phyloP scores from a whole-genome alignment of 2,329 filamentous ascomycete genomes.

The Penicillium hordei region DNA sequence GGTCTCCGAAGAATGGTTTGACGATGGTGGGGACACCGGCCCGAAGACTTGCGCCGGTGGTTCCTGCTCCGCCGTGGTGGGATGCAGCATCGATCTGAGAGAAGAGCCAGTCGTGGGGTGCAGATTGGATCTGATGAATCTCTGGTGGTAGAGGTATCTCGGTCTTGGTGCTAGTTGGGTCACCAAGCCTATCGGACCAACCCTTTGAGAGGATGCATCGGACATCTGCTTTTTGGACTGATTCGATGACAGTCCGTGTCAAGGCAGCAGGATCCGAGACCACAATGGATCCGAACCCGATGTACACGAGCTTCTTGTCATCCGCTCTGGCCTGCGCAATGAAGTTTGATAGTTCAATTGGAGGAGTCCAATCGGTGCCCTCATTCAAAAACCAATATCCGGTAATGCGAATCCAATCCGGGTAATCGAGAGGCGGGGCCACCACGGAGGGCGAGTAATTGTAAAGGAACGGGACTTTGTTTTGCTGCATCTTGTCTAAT shows the following conservation, averaged over 20 bases:
- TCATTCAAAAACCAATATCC: conserved; percentile 98
- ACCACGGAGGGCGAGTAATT: conserved; percentile 95
- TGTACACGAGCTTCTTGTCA: conserved; percentile 89
- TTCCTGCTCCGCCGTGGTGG: conserved; percentile 92
- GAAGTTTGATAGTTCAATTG: conserved; percentile 72
- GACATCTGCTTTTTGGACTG: conserved; percentile 86
- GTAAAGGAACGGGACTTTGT: conserved; percentile 97
- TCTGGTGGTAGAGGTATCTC: conserved; percentile 73
- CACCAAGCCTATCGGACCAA: conserved; percentile 82
- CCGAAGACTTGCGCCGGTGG: conserved; percentile 86
- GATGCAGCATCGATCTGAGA: conserved; percentile 88
- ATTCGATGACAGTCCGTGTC: conserved; percentile 89
- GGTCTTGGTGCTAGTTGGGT: conserved; percentile 57
- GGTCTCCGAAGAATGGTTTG: conserved; percentile 95
- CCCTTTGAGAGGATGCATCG: conserved; percentile 94
- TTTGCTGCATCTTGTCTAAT: conserved; percentile 87
- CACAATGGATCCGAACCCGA: conserved; percentile 95
- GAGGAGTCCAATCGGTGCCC: conserved; percentile 66
- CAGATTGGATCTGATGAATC: conserved; percentile 84
- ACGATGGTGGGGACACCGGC: conserved; percentile 93
- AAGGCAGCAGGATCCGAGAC: conserved; percentile 85
- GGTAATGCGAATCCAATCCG: conserved; percentile 95
- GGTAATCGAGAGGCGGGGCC: conserved; percentile 90
- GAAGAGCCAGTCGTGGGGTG: conserved; percentile 97
- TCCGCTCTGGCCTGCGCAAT: conserved; percentile 80